Conservation (phyloP, 345 rosid genomes). For the Citrus sinensis region DNA sequence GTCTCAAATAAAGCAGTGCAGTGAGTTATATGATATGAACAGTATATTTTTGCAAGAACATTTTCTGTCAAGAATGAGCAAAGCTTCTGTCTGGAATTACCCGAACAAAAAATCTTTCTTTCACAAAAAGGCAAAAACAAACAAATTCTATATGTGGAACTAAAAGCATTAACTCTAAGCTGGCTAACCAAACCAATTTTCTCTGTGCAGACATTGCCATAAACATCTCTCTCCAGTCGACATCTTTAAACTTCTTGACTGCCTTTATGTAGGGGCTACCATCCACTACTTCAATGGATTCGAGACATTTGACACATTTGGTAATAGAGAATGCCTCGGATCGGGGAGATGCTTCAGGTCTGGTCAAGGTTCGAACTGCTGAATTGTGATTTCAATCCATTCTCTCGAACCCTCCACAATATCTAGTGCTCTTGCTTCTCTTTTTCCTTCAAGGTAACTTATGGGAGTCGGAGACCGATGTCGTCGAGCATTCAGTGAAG, state of each 20-base stretch:
- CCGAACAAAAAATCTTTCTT: not conserved
- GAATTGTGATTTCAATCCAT: not conserved
- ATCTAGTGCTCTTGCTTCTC: not conserved
- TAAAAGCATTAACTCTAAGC: not conserved
- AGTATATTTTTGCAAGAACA: not conserved
- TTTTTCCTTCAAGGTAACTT: not conserved
- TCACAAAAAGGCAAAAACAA: not conserved
- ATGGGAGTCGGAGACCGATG: not conserved
- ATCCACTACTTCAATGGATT: slow-evolving; percentile 10
- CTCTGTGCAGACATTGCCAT: slow-evolving; percentile 8
- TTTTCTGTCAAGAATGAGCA: not conserved
- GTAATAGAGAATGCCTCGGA: slow-evolving; percentile 8
- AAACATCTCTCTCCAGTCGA: slow-evolving; percentile 1
- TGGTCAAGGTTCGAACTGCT: not conserved
- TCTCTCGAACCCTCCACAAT: not conserved
- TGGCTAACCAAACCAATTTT: slow-evolving; percentile 10
- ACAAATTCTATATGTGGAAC: not conserved
- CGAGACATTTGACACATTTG: not conserved
- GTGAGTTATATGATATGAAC: not conserved
- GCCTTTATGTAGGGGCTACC: slow-evolving; percentile 7
- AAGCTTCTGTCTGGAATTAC: not conserved
- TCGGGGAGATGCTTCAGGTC: not conserved
- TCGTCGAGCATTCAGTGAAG: not conserved
- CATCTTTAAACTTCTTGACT: slow-evolving; percentile 9
- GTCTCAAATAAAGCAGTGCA: not conserved